Conservation (phyloP, 2,329 filamentous ascomycete genomes). For the Ophiocordyceps camponoti-leonardi region DNA sequence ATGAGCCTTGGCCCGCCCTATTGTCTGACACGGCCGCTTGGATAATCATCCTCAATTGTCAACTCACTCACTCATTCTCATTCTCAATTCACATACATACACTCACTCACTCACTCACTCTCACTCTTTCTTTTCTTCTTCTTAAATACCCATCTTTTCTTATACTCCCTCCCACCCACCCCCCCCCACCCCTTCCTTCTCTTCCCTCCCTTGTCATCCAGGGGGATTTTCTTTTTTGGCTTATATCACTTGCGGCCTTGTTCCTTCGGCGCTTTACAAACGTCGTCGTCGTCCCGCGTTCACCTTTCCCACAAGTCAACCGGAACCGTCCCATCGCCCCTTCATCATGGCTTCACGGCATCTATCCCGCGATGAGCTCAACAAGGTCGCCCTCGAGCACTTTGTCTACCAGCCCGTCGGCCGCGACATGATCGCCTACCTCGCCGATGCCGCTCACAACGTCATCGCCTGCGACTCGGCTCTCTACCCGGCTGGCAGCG, state of each 20-base stretch:
- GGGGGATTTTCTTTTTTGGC: neutral
- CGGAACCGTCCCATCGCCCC: slow-evolving; percentile 2
- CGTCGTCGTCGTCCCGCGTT: neutral
- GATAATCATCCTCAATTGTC: slow-evolving; percentile 4
- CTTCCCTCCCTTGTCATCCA: neutral
- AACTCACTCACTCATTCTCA: too few relatives aligned
- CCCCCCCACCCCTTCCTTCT: slow-evolving; percentile 2
- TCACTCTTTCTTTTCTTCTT: neutral
- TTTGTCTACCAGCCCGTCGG: slow-evolving; percentile 66
- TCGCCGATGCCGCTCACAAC: slow-evolving; percentile 55
- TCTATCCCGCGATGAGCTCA: slow-evolving; percentile 37
- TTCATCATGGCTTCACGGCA: slow-evolving; percentile 27
- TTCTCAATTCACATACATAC: slow-evolving; percentile 3
- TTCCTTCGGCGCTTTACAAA: neutral
- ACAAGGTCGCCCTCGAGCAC: slow-evolving; percentile 59
- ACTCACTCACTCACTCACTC: neutral
- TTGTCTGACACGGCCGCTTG: slow-evolving; percentile 5
- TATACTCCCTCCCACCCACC: neutral
- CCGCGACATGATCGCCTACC: slow-evolving; percentile 60
- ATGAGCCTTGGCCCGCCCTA: slow-evolving; percentile 10
- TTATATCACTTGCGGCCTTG: neutral
- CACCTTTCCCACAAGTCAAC: too few relatives aligned
- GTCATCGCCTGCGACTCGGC: slow-evolving; percentile 64
- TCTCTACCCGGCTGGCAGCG: slow-evolving; percentile 42
- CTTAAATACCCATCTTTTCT: neutral